A percentile compares a stretch with the other conserved stretches of the same genome.
Evolutionary conservation across 2,329 filamentous ascomycete genomes (phyloP).

Genomic region (Neoscytalidium dimidiatum): DNA sequence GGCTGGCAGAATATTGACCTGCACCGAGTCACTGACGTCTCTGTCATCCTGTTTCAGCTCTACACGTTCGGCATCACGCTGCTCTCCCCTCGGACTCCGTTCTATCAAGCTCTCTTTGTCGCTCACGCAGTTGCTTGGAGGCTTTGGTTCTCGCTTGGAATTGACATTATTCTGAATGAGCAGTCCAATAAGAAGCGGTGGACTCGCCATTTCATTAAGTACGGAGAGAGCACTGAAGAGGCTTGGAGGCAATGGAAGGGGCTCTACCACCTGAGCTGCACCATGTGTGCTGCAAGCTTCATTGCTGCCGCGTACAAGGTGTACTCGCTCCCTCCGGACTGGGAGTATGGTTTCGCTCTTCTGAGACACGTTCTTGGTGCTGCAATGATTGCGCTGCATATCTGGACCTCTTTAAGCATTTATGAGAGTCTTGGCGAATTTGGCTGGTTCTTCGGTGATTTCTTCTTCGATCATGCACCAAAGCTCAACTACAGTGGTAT

Average conservation of each 20-base stretch:
- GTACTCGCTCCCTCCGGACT: constrained; percentile 84
- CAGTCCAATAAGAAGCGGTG: constrained; percentile 92
- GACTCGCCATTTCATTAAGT: constrained; percentile 98
- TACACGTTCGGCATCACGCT: constrained; percentile 75
- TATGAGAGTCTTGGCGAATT: constrained; percentile 97
- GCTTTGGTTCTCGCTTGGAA: constrained; percentile 86
- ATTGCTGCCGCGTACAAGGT: constrained; percentile 94
- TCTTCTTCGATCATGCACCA: constrained; percentile 88
- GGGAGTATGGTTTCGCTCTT: constrained; percentile 81
- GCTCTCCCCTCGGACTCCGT: constrained; percentile 73
- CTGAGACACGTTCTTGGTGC: constrained; percentile 85
- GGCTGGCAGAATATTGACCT: constrained; percentile 84
- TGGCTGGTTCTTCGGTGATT: constrained; percentile 98
- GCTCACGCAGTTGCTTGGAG: constrained; percentile 80
- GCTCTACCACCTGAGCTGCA: constrained; percentile 89
- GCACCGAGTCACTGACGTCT: constrained; percentile 82
- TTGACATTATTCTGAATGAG: constrained; percentile 79
- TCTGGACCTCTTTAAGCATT: constrained; percentile 91
- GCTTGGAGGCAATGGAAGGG: constrained; percentile 99
- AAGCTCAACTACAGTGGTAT: constrained; percentile 96
- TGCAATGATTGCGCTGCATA: constrained; percentile 78
- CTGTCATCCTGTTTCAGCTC: constrained; percentile 72
- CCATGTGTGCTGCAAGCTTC: constrained; percentile 86
- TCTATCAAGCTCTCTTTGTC: constrained; percentile 79
- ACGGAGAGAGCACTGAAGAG: constrained; percentile 84